phyloP scores from a whole-genome alignment of 2,329 filamentous ascomycete genomes.

The Alternaria arborescens region DNA sequence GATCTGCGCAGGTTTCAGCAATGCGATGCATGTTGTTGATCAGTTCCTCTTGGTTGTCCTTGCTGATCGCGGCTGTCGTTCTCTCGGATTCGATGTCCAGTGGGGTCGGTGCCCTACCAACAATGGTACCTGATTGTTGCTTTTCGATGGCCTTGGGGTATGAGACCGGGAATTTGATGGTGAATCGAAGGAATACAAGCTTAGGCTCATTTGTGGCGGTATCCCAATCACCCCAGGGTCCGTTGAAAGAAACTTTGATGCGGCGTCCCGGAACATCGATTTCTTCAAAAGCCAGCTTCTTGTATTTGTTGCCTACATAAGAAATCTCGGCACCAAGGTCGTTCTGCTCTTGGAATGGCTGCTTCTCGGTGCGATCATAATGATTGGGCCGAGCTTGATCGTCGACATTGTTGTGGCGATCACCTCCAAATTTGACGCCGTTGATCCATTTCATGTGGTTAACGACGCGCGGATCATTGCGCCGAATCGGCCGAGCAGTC shows the following conservation, averaged over 20 bases:
- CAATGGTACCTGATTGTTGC: constrained; percentile 25
- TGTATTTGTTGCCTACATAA: constrained; percentile 67
- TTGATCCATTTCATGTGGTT: constrained; percentile 72
- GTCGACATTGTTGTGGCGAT: constrained; percentile 38
- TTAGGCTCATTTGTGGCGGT: constrained; percentile 40
- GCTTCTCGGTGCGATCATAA: constrained; percentile 22
- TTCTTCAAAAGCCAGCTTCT: constrained; percentile 67
- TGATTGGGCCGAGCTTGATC: constrained; percentile 28
- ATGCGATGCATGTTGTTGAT: constrained; percentile 63
- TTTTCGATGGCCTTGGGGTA: constrained; percentile 63
- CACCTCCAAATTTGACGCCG: constrained; percentile 67
- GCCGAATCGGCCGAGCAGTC: constrained; percentile 60
- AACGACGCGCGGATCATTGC: constrained; percentile 59
- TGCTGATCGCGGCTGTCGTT: constrained; percentile 62
- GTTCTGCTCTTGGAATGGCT: constrained; percentile 55
- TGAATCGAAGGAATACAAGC: constrained; percentile 64
- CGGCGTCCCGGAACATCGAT: constrained; percentile 64
- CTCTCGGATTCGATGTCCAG: constrained; percentile 65
- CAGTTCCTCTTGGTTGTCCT: constrained; percentile 58
- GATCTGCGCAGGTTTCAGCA: constrained; percentile 62
- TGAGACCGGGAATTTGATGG: constrained; percentile 65
- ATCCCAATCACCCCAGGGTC: constrained; percentile 64
- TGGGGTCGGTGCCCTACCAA: constrained; percentile 51
- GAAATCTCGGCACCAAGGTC: constrained; percentile 68
- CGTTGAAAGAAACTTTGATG: constrained; percentile 65